Conservation (phyloP, 306 rosid species). For the Cucurbita maxima region DNA sequence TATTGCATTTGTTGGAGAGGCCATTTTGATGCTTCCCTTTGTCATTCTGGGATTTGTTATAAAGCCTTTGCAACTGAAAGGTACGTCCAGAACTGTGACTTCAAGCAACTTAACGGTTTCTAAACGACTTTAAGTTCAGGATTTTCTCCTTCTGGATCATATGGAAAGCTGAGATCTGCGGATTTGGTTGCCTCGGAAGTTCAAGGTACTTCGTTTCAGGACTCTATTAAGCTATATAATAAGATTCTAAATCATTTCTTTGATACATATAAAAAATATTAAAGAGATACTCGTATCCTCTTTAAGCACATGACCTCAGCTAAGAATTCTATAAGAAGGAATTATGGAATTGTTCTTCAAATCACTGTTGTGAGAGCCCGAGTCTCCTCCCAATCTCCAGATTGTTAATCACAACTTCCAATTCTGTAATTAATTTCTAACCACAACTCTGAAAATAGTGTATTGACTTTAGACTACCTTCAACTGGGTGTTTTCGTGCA, state of each 20-base stretch:
- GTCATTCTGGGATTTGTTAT: slow-evolving; percentile 59
- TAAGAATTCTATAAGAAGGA: background rate
- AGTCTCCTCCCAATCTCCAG: too few relatives aligned
- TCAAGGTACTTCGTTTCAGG: slow-evolving; percentile 36
- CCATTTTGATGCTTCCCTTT: slow-evolving; percentile 87
- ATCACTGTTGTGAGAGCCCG: too few relatives aligned
- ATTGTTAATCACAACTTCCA: background rate
- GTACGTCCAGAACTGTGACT: slow-evolving; percentile 21
- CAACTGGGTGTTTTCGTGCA: background rate
- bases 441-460: background rate
- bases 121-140: slow-evolving; percentile 32
- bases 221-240: background rate
- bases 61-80: slow-evolving; percentile 73
- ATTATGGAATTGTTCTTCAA: background rate
- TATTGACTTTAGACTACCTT: background rate
- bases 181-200: slow-evolving; percentile 32
- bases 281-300: background rate
- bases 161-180: slow-evolving; percentile 16
- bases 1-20: slow-evolving; percentile 68
- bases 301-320: background rate
- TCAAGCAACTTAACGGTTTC: background rate
- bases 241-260: background rate
- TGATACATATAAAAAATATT: background rate
- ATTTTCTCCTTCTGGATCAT: slow-evolving; percentile 35
- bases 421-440: background rate